Evolutionary conservation across 1,284 basidiomycete species (phyloP), one percentile per base, ranked within the genome.

Genomic region (Leccinum angustisporum): DNA sequence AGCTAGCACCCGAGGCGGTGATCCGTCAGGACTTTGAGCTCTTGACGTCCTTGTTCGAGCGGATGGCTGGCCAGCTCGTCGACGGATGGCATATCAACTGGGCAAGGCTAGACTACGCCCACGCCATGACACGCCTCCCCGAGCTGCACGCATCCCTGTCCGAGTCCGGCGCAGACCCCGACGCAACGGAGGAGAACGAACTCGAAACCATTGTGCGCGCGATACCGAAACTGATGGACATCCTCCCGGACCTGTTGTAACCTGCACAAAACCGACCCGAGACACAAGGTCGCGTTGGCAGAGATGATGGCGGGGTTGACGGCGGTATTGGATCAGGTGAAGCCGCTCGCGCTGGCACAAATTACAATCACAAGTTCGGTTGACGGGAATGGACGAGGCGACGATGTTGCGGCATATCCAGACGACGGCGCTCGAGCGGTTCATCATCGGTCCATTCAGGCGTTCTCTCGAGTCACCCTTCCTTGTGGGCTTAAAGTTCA

Each of bases 1-100:
- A 95, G 65, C 84, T 99, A n/a, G 94, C 93, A 8, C 93, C 95
- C 1, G 97, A 98, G 68, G 93, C 91, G 0, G 81, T 98, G 58
- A 81, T 98, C 52, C 83, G 92, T 9, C 84, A 88, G 56, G 96
- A 98, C 74, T 75, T 88, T 8, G 83, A 81, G 2, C 78, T 97
- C 8, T 78, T 98, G n/a, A 80, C 80, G 38, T 81, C 81, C n/a
- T 74, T 98, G 11, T 92, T 98, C 67, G 79, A 79, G 53, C 82
- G 82, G 2, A 88, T 98, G 66, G 81, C 81, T 33, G 82, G 82
- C 13, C 83, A 83, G 40, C 75, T 81, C 14, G 84, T 95, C 2
- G 83, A 85, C 33, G 86, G 86, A 2, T 96, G 93, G 92, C 81
- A 87, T 69, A 81, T 86, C 51, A 86, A 88, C n/a, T n/a, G 54